Base-by-base conservation (phyloP, 2,329 filamentous ascomycete genomes). In the Apiospora sp. region DNA sequence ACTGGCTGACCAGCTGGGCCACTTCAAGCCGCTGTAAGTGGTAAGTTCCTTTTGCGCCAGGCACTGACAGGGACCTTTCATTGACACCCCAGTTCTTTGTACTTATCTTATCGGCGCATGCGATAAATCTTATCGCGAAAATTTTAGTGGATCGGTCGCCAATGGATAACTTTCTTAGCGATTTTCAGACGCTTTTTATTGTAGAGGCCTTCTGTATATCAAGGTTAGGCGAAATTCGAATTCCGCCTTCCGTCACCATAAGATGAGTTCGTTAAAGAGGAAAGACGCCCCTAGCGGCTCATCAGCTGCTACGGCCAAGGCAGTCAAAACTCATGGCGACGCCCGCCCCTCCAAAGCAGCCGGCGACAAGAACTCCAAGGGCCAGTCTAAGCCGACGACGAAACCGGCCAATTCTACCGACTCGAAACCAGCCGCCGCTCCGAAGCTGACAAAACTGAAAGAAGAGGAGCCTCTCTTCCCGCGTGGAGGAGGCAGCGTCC, bases 381-480 rank as follows among this genome's bases (percentile, higher is more conserved):
- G 81, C 71, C 84, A 83, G 74, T 77, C 78, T 73, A 77, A 78
- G 51, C 48, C 76, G 30, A 74, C 75, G 54, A 64, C 76, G 30
- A 77, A 79, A 73, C 46, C 79, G n/a, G 71, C 76, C 67, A 77
- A 75, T 51, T 74, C 70, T 61, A 58, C 77, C 34, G 75, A 76
- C 64, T 72, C 78, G 24, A 79, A 78, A 69, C 75, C 79, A 27
- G 81, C 76, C 72, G 75, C 81, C 70, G 75, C 81, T 70, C 75
- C 83, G 4, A 79, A 80, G 43, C 80, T 88, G 71, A 86, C 87
- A 49, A 80, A 85, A 14, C 80, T 90, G 69, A 91, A 88, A 81
- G 92, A 96, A 76, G 96, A 98, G 76, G 96, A 98, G 80, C 92
- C 92, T 46, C 88, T 96, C 64, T 99, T 99, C 79, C 96, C 96